Evolutionary conservation across 805 yeast species (phyloP).

Genomic region (Alloascoidea hylecoeti): DNA sequence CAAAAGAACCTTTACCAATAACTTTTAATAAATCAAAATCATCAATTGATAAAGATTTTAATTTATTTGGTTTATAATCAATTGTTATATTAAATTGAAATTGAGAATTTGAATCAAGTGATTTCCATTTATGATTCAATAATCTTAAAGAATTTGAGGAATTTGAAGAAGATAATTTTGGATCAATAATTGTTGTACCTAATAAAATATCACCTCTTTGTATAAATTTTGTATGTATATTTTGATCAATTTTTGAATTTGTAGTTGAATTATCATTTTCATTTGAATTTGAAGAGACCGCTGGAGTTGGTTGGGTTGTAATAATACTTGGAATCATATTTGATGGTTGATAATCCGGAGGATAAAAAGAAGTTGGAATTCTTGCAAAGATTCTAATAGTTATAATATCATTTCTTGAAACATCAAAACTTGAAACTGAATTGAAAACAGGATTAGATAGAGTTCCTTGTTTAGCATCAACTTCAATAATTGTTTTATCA

Average conservation of each 20-base stretch:
- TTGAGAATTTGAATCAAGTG: slow-evolving; percentile 20
- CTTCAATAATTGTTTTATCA: slow-evolving; percentile 83
- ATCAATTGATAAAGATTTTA: slow-evolving; percentile 66
- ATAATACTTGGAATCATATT: neutral
- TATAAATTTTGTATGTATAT: slow-evolving; percentile 22
- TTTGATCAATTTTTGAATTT: slow-evolving; percentile 5
- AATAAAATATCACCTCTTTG: slow-evolving; percentile 53
- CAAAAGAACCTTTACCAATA: slow-evolving; percentile 95
- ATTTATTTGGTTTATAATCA: slow-evolving; percentile 54
- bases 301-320: neutral
- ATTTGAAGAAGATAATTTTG: slow-evolving; percentile 23
- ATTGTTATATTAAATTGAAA: slow-evolving; percentile 39
- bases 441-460: slow-evolving; percentile 72
- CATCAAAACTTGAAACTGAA: slow-evolving; percentile 85
- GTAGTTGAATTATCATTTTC: too few relatives aligned
- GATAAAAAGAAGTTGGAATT: slow-evolving; percentile 31
- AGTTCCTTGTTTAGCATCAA: slow-evolving; percentile 79
- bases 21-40: slow-evolving; percentile 91
- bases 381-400: slow-evolving; percentile 69
- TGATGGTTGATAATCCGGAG: neutral
- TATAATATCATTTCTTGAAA: slow-evolving; percentile 46
- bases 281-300: neutral
- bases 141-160: slow-evolving; percentile 25
- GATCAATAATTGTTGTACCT: slow-evolving; percentile 54
- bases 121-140: slow-evolving; percentile 49